Evolutionary conservation across 805 yeast species (phyloP).

Genomic region (Starmerella davenportii): DNA sequence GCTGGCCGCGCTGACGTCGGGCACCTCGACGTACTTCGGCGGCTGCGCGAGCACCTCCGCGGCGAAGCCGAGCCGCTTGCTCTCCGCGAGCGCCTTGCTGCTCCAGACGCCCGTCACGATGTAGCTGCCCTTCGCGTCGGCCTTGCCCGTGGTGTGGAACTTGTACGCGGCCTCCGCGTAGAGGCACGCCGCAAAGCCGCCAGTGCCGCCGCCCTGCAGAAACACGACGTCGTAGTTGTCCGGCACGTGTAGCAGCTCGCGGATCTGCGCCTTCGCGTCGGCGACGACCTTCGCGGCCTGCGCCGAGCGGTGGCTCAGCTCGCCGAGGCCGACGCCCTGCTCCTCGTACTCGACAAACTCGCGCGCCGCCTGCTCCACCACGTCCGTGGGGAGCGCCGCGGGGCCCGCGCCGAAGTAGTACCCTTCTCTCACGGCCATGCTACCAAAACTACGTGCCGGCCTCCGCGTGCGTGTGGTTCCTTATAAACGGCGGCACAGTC

Average conservation of each 20-base stretch:
- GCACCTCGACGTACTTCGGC: slow-evolving; percentile 51
- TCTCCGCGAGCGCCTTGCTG: slow-evolving; percentile 72
- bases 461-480: too few species aligned
- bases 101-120: slow-evolving; percentile 92
- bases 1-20: slow-evolving; percentile 36
- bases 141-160: slow-evolving; percentile 52
- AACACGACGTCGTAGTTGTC: slow-evolving; percentile 88
- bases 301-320: slow-evolving; percentile 83
- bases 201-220: slow-evolving; percentile 96
- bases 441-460: too few species aligned
- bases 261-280: slow-evolving; percentile 51
- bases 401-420: slow-evolving; percentile 97
- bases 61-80: slow-evolving; percentile 61
- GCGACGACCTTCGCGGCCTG: slow-evolving; percentile 66
- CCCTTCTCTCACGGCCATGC: slow-evolving; percentile 6
- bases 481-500: too few species aligned
- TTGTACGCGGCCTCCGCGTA: slow-evolving; percentile 65
- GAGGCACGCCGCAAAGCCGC: slow-evolving; percentile 78
- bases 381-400: slow-evolving; percentile 70
- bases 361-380: slow-evolving; percentile 69
- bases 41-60: slow-evolving; percentile 53
- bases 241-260: slow-evolving; percentile 53
- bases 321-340: slow-evolving; percentile 77
- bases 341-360: slow-evolving; percentile 60
- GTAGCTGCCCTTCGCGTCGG: slow-evolving; percentile 52